Evolutionary conservation across 169 alveolate genomes (phyloP).

Genomic region (Eimeria falciformis): DNA sequence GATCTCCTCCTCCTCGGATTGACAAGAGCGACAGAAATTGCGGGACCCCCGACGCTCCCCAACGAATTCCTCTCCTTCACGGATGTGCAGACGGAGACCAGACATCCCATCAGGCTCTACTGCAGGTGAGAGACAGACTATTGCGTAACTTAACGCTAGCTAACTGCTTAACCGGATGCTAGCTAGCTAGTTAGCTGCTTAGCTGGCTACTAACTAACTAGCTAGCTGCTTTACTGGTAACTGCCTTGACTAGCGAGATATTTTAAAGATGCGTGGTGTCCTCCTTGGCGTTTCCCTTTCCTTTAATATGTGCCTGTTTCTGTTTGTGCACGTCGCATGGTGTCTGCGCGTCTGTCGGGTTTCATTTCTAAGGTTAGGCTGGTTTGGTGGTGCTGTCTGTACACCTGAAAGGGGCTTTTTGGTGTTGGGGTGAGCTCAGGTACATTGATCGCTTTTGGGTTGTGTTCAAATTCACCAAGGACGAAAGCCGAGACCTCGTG

Average conservation of each 20-base stretch:
- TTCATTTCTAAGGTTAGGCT: background rate
- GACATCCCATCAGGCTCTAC: constrained; percentile 98
- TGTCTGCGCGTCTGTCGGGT: background rate
- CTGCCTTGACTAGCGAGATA: too few species aligned
- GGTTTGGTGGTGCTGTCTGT: background rate
- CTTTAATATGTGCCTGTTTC: too few species aligned
- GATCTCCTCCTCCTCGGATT: constrained; percentile 98
- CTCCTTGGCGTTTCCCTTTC: too few species aligned
- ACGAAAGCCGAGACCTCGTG: constrained; percentile 97
- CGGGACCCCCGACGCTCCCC: constrained; percentile 99
- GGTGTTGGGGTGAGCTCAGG: constrained; percentile 19
- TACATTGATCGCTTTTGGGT: constrained; percentile 83
- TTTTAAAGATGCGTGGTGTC: too few species aligned
- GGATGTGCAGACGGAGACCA: constrained; percentile 95
- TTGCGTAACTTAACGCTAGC: constrained; percentile 75
- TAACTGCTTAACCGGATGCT: background rate
- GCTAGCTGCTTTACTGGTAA: background rate
- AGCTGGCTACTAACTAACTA: background rate
- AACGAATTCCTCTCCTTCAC: constrained; percentile 96
- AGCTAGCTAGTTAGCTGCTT: background rate
- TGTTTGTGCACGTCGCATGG: too few species aligned
- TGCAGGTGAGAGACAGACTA: constrained; percentile 21
- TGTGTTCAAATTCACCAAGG: constrained; percentile 95
- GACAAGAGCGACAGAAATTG: constrained; percentile 98
- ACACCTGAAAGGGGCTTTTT: background rate